These are phyloP conservation scores for Amylostereum areolatum DNA, from an alignment of 1,284 basidiomycete species.

Conservation along the genomic window DNA sequence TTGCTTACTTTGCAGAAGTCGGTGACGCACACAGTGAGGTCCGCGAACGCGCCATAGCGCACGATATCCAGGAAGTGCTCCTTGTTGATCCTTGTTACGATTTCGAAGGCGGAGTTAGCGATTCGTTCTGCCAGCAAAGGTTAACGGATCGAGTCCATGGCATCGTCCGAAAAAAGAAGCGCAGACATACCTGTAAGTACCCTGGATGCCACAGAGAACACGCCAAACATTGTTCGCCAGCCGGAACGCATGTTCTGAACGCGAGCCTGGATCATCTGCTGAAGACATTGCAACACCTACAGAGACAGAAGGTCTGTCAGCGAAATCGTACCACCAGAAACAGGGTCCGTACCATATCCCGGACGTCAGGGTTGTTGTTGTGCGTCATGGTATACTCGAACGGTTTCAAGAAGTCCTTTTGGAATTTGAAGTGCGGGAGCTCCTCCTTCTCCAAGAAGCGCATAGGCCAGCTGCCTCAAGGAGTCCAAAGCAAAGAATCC, in stretches of 20 bases:
- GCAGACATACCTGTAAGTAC: constrained; percentile 72
- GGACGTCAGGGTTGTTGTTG: constrained; percentile 91
- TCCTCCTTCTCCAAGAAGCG: constrained; percentile 99
- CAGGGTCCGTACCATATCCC: constrained; percentile 79
- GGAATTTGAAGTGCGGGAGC: constrained; percentile 97
- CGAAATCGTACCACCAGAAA: constrained; percentile 2
- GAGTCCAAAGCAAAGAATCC: constrained; percentile 97
- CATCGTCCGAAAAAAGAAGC: background rate
- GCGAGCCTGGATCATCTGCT: constrained; percentile 97
- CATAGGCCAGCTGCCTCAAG: constrained; percentile 97
- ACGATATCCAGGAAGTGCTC: constrained; percentile 92
- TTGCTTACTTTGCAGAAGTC: constrained; percentile 99
- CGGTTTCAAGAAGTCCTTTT: constrained; percentile 98
- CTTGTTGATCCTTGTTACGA: constrained; percentile 87
- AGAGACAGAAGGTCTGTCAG: constrained; percentile 3
- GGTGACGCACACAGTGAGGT: constrained; percentile 94
- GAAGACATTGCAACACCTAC: constrained; percentile 92
- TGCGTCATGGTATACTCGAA: constrained; percentile 99
- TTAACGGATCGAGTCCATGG: background rate
- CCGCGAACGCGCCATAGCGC: constrained; percentile 90
- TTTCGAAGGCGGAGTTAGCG: constrained; percentile 92
- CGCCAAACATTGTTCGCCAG: constrained; percentile 99
- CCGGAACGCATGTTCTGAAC: constrained; percentile 96
- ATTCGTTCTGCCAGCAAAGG: constrained; percentile 65
- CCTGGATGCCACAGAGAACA: constrained; percentile 93